Evolutionary conservation across 1,139 yeast genomes (phyloP), one percentile per base, ranked within the genome.

Genomic region (Saccharomyces pastorianus): DNA sequence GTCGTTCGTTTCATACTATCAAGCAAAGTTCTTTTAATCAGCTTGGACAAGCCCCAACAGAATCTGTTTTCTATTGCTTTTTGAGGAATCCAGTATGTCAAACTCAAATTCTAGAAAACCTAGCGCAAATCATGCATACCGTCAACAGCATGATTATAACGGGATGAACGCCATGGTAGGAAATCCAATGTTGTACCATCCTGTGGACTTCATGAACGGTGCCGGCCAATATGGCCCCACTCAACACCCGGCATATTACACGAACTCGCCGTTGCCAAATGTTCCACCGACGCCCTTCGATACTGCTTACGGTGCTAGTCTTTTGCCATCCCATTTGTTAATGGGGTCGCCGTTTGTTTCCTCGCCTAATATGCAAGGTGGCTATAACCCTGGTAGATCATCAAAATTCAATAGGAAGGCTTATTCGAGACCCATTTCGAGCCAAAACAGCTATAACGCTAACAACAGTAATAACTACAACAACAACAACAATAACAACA

Each of bases 251-350:
- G 29, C 42, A 49, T 58, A 56, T 34, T 56, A 58, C 28, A 53
- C 51, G 6, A 48, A 53, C 25, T 55, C 61, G 11, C 67, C 67
- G 29, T 59, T 62, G 7, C 64, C 59, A 14, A 61, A 60, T 46
- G 68, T 70, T 1, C 78, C 79, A 3, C 73, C 75, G 34, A 75
- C 83, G 2, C 84, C 85, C 0, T 73, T 80, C 60, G 85, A 81
- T 60, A 65, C 77, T 55, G 68, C 76, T 5, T 81, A 79, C 62
- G 80, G 84, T 8, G 78, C 84, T n/a, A 80, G 86, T 17, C 76
- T 85, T 76, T 71, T 86, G 44, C 93, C 93, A 1, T 77, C 88
- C 27, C 88, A 84, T 63, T 71, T 86, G 53, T 71, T 86, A 52
- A 72, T 84, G 59, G 81, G 82, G 23, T 83, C 91, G 0, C 93